phyloP scores from a whole-genome alignment of 2,329 filamentous ascomycete species.

The Colletotrichum trifolii region DNA sequence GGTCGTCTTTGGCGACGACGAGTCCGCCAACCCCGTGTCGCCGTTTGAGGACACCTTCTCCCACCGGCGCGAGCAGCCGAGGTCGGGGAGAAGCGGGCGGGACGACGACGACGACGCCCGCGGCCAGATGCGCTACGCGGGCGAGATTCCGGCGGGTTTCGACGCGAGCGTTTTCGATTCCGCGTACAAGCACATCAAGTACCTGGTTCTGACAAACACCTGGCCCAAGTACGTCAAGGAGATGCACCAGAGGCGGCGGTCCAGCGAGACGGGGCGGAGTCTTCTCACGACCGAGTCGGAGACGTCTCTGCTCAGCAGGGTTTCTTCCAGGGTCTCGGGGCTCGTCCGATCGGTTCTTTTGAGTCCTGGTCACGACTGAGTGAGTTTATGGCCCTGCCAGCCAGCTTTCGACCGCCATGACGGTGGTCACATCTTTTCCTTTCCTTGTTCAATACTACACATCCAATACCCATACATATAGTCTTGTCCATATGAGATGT shows the following conservation, averaged over 20 bases:
- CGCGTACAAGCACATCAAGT: constrained; percentile 71
- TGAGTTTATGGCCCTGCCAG: too few species aligned
- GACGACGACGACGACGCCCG: neutral
- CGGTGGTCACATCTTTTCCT: too few species aligned
- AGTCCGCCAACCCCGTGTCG: constrained; percentile 13
- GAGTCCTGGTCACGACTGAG: neutral
- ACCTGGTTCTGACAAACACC: constrained; percentile 75
- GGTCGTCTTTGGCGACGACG: constrained; percentile 42
- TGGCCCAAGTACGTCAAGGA: constrained; percentile 69
- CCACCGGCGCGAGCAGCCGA: neutral
- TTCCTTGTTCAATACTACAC: too few species aligned
- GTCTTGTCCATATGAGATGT: too few species aligned
- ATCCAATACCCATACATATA: too few species aligned
- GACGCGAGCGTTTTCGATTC: constrained; percentile 65
- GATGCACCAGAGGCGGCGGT: constrained; percentile 38
- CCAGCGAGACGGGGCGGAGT: constrained; percentile 39
- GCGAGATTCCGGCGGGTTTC: constrained; percentile 61
- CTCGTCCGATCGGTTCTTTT: constrained; percentile 8
- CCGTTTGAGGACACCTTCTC: constrained; percentile 36
- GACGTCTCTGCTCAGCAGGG: constrained; percentile 36
- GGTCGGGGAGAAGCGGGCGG: neutral
- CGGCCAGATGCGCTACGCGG: constrained; percentile 46
- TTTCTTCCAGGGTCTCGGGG: constrained; percentile 27
- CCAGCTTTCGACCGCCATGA: too few species aligned
- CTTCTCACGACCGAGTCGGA: constrained; percentile 32